Evolutionary conservation across 441 rosid species (phyloP), one percentile per base, ranked within the genome.

Genomic region (Pelargonium citronellum): DNA sequence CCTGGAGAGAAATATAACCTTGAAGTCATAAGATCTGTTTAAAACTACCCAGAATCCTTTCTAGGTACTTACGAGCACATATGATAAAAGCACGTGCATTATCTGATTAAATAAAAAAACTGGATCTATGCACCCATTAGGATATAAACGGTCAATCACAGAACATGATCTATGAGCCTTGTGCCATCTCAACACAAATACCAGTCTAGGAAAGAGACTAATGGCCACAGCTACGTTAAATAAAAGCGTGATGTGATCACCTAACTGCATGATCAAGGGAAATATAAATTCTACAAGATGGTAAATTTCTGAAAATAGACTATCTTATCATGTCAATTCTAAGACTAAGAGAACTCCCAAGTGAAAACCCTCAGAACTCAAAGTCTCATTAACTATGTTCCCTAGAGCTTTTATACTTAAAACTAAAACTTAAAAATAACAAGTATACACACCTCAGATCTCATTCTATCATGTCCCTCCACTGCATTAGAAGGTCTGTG

Each of bases 371-470:
- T 15, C 10, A 37, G 12, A 43, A 7, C 19, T 49, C 10, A 17
- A 64, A 39, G 60, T 6, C 19, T 53, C 16, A 53, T 3, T 7
- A n/a, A 19, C 5, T 51, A 10, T 17, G 13, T 20, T 9, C 68
- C 15, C 19, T 22, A 7, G 63, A 58, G 20, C 12, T 16, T 61
- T 24, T 53, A 22, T 20, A 61, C 37, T 20, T 61, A 12, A 20
- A 9, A 41, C 0, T 5, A 17, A 17, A 66, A 64, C 20, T 66
- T 11, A 2, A 10, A 71, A 70, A 37, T 19, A 34, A 58, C n/a
- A 12, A 47, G 15, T 39, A 6, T 13, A 62, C 74, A 4, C 53
- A 73, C 81, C 84, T 74, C 78, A 64, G 78, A 43, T 64, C 65
- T 51, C 66, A 74, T 46, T 71, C 73, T 63, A 51, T 71, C 76